These are phyloP conservation scores for Flaveria sonorensis DNA, from an alignment of 129 eudicot species.

Conservation along the genomic window DNA sequence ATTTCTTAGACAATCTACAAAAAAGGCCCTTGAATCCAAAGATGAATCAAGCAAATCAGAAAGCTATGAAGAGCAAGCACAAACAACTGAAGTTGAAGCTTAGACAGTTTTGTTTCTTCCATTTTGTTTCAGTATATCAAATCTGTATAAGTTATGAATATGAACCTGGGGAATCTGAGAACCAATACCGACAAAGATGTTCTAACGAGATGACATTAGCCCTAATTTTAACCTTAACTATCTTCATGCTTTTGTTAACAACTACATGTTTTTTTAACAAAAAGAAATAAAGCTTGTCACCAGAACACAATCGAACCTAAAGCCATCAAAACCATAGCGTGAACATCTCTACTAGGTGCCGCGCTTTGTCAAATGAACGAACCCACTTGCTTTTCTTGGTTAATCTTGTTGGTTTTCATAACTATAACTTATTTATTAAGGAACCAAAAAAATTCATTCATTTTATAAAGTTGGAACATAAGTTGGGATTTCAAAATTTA, in stretches of 20 bases:
- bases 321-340: too few species aligned
- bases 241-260: not conserved
- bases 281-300: too few species aligned
- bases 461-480: not conserved
- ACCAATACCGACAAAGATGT: conserved; percentile 6
- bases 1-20: conserved; percentile 69
- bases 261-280: too few species aligned
- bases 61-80: conserved; percentile 34
- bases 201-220: not conserved
- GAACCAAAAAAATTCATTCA: not conserved
- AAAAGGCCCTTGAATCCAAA: conserved; percentile 43
- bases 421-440: not conserved
- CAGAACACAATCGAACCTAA: too few species aligned
- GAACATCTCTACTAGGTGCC: too few species aligned
- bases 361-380: too few species aligned
- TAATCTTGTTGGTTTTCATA: too few species aligned
- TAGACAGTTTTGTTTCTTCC: conserved; percentile 7
- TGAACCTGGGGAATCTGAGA: conserved; percentile 24
- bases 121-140: conserved; percentile 12
- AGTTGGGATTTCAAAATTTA: not conserved
- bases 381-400: too few species aligned
- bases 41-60: conserved; percentile 31
- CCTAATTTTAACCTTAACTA: not conserved
- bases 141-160: conserved; percentile 7
- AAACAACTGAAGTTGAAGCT: conserved; percentile 23